Percentiles rank a stretch among this genome's conserved stretches.
Evolutionary conservation across 805 yeast species (phyloP).

Genomic region (Hanseniaspora thailandica): DNA sequence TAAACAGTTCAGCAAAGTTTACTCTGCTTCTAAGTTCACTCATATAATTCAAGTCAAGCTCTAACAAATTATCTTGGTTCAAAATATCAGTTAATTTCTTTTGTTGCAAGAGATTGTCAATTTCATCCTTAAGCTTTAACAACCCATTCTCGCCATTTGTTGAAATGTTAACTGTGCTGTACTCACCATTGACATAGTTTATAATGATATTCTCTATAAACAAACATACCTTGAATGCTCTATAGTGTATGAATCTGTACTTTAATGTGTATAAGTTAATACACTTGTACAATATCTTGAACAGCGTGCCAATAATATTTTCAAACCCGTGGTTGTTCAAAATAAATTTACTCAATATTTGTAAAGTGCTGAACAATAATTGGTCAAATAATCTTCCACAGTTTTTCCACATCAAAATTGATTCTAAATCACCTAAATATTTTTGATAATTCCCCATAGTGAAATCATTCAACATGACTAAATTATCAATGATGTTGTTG

Average conservation of each 20-base stretch:
- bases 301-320: not conserved
- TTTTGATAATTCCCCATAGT: not conserved
- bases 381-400: not conserved
- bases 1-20: not conserved
- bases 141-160: not conserved
- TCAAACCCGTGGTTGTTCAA: not conserved
- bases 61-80: not conserved
- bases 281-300: not conserved
- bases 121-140: not conserved
- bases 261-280: not conserved
- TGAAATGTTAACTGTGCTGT: too few relatives aligned
- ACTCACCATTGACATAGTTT: not conserved
- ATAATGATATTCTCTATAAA: not conserved
- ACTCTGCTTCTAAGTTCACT: not conserved
- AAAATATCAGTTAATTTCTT: not conserved
- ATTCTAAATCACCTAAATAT: constrained; percentile 3
- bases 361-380: not conserved
- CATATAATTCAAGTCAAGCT: not conserved
- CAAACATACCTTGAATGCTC: not conserved
- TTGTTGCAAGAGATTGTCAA: not conserved
- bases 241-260: not conserved
- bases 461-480: not conserved
- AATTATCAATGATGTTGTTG: not conserved
- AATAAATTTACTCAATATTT: not conserved
- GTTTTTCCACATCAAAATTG: not conserved